A percentile compares a stretch with the other conserved stretches of the same genome.
Conservation (phyloP, 495 filamentous ascomycete species). For the Immersiella caudata region DNA sequence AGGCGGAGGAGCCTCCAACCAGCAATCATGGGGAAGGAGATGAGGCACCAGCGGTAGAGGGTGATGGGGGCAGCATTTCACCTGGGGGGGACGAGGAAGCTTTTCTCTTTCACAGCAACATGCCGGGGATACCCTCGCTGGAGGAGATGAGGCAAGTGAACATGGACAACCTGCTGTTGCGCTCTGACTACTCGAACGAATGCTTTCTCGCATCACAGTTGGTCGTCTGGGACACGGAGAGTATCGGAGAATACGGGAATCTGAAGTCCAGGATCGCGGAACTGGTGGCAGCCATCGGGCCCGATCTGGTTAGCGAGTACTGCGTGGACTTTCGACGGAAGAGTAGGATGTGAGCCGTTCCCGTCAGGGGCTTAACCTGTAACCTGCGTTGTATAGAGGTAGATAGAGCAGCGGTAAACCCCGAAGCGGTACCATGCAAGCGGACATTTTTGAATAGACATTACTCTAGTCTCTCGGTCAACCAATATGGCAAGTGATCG, state of each 20-base stretch:
- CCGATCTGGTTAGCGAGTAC: conserved; percentile 62
- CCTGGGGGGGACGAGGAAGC: background rate
- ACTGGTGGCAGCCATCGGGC: conserved; percentile 75
- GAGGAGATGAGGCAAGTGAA: conserved; percentile 64
- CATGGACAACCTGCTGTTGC: conserved; percentile 57
- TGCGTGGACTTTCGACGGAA: conserved; percentile 41
- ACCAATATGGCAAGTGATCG: conserved; percentile 12
- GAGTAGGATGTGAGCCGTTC: background rate
- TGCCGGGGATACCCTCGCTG: conserved; percentile 76
- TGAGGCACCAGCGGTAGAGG: background rate
- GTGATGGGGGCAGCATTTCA: background rate
- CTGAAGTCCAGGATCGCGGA: conserved; percentile 74
- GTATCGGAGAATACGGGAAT: conserved; percentile 52
- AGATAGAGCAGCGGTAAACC: background rate
- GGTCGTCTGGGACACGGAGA: conserved; percentile 66
- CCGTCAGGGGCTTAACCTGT: no score
- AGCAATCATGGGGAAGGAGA: conserved; percentile 37
- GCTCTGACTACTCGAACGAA: conserved; percentile 33
- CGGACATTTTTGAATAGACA: background rate
- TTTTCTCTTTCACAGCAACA: conserved; percentile 63
- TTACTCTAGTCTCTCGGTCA: background rate
- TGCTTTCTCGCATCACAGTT: conserved; percentile 55
- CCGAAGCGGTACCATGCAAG: background rate
- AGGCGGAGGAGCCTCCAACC: conserved; percentile 16
- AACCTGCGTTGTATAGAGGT: background rate